Base-by-base conservation (phyloP, 495 filamentous ascomycete species). In the Diplogelasinospora grovesii region DNA sequence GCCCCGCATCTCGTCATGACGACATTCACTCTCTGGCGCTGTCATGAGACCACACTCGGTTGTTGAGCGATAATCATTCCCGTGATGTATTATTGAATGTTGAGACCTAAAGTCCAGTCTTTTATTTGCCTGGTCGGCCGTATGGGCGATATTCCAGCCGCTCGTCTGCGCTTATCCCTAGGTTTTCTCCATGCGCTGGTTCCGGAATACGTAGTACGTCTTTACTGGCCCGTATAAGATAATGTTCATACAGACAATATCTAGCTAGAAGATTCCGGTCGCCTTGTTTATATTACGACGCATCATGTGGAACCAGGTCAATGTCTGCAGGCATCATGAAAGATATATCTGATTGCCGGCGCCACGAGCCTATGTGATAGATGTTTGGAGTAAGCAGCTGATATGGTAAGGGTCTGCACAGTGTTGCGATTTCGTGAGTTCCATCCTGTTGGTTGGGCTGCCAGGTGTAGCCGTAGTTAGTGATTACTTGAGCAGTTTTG, bases 41-140 rank as follows among this genome's bases (percentile, higher is more conserved):
- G n/a, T n/a, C n/a, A n/a, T n/a, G n/a, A n/a, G n/a, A n/a, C n/a
- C n/a, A n/a, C n/a, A n/a, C n/a, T n/a, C n/a, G n/a, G n/a, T n/a
- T n/a, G n/a, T n/a, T n/a, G n/a, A n/a, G n/a, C n/a, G n/a, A n/a
- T n/a, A n/a, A n/a, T n/a, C n/a, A n/a, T n/a, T n/a, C n/a, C n/a
- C n/a, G n/a, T n/a, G n/a, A n/a, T n/a, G n/a, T n/a, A n/a, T n/a
- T n/a, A 23, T 14, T 51, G 44, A 70, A 34, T 69, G 59, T 27
- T 56, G 43, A 45, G 77, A 76, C 22, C 71, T 52, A 41, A 78
- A 78, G 47, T 78, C 72, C 36, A 77, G 71, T 60, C 85, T 71
- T 60, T 89, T 90, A 53, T 87, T 89, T 5, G 84, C 84, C 49
- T 77, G 65, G 52, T 87, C 76, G 1, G 53, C 75, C 10, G 83